A percentile compares a stretch with the other conserved stretches of the same genome.
Conservation (phyloP, 1,139 yeast genomes). For the Blastobotrys ciferrii region DNA sequence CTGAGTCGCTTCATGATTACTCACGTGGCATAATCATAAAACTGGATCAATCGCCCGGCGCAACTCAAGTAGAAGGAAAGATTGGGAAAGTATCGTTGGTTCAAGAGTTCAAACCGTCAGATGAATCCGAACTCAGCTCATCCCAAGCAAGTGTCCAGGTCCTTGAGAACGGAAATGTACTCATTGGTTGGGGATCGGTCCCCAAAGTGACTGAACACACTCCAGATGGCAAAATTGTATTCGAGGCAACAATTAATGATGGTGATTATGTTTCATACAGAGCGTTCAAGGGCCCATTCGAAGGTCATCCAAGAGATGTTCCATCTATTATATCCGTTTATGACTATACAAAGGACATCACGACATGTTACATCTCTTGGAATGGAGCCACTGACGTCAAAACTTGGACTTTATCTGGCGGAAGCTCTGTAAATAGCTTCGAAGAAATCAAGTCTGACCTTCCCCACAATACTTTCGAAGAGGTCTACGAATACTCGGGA, state of each 20-base stretch:
- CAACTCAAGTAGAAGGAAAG: too few species aligned
- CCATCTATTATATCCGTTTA: conserved; percentile 4
- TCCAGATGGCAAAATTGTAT: conserved; percentile 35
- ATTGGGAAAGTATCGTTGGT: conserved; percentile 6
- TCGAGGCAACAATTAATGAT: conserved; percentile 33
- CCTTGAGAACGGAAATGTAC: conserved; percentile 39
- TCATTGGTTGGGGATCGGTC: conserved; percentile 44
- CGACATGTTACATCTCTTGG: conserved; percentile 9
- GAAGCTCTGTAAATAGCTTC: too few species aligned
- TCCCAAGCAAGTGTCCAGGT: conserved; percentile 44
- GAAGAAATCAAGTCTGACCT: too few species aligned
- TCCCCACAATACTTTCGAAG: too few species aligned
- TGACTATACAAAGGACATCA: not conserved
- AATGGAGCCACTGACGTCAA: conserved; percentile 10
- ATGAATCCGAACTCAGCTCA: not conserved
- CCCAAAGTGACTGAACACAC: conserved; percentile 43
- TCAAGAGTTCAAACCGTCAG: not conserved
- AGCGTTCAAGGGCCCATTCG: conserved; percentile 9
- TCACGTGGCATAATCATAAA: conserved; percentile 12
- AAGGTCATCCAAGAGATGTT: not conserved
- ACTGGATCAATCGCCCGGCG: too few species aligned
- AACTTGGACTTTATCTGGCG: too few species aligned
- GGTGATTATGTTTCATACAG: not conserved
- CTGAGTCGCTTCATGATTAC: conserved; percentile 2
- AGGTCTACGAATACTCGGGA: too few species aligned